phyloP scores from a whole-genome alignment of 2,329 filamentous ascomycete genomes.

The Colletotrichum godetiae region DNA sequence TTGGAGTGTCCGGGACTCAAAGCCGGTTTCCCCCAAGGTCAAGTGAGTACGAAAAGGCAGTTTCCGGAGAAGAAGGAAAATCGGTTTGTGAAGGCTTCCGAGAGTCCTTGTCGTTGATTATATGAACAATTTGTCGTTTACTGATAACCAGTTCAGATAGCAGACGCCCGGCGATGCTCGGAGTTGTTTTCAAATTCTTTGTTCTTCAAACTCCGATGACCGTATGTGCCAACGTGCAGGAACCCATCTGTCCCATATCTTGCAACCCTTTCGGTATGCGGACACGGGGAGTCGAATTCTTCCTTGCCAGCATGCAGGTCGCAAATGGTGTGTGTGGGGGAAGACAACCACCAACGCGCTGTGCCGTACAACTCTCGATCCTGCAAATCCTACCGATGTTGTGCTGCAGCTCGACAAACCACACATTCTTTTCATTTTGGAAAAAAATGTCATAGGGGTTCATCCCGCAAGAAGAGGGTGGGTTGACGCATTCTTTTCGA shows the following conservation, averaged over 20 bases:
- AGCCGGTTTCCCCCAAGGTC: not conserved
- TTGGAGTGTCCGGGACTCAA: not conserved
- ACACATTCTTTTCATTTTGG: not conserved
- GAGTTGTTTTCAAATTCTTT: slow-evolving; percentile 7
- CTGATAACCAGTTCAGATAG: not conserved
- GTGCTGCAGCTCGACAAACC: slow-evolving; percentile 10
- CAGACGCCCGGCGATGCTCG: not conserved
- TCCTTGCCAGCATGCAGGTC: slow-evolving; percentile 14
- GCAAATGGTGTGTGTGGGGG: slow-evolving; percentile 14
- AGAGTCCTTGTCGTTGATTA: not conserved
- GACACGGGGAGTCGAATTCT: not conserved
- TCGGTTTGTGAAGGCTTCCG: not conserved
- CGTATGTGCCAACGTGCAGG: not conserved
- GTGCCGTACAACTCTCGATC: slow-evolving; percentile 19
- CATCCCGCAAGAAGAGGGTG: not conserved
- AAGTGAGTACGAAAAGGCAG: not conserved
- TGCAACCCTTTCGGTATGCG: slow-evolving; percentile 3
- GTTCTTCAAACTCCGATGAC: not conserved
- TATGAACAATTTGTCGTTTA: not conserved
- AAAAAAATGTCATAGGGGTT: not conserved
- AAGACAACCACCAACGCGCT: slow-evolving; percentile 3
- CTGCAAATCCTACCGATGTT: slow-evolving; percentile 24
- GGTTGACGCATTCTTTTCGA: not conserved
- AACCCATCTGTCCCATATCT: not conserved
- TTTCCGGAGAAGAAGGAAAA: not conserved